These are phyloP conservation scores for Fallopia convolvulus DNA, from an alignment of 148 eudicot genomes.

Conservation along the genomic window DNA sequence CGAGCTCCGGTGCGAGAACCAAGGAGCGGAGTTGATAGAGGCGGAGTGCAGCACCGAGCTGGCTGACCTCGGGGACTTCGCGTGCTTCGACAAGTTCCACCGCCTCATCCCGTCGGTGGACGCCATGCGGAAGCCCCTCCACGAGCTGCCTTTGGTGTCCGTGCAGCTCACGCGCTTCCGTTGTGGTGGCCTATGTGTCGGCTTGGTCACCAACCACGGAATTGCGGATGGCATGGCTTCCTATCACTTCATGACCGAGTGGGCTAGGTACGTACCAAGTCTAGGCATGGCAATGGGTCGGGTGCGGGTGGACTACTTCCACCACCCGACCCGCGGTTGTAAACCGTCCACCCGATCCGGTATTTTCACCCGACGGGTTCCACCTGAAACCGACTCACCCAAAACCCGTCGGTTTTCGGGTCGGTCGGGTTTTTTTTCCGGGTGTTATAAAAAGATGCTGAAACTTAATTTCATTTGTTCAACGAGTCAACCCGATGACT, in stretches of 20 bases:
- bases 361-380: too few relatives aligned
- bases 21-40: background rate
- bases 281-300: too few relatives aligned
- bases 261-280: background rate
- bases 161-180: conserved; percentile 5
- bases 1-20: conserved; percentile 3
- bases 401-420: too few relatives aligned
- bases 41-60: background rate
- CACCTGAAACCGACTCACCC: too few relatives aligned
- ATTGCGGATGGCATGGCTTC: background rate
- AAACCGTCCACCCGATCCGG: too few relatives aligned
- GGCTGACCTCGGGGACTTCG: background rate
- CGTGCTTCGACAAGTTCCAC: background rate
- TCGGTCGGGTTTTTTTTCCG: too few relatives aligned
- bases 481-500: too few relatives aligned
- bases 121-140: background rate
- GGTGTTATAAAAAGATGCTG: too few relatives aligned
- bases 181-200: background rate
- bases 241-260: background rate
- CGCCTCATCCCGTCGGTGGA: background rate
- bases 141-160: background rate
- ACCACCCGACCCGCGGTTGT: too few relatives aligned
- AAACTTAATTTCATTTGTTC: too few relatives aligned
- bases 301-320: too few relatives aligned
- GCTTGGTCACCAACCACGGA: background rate